phyloP scores from a whole-genome alignment of 805 yeast species.

The Kodamaea laetipori region DNA sequence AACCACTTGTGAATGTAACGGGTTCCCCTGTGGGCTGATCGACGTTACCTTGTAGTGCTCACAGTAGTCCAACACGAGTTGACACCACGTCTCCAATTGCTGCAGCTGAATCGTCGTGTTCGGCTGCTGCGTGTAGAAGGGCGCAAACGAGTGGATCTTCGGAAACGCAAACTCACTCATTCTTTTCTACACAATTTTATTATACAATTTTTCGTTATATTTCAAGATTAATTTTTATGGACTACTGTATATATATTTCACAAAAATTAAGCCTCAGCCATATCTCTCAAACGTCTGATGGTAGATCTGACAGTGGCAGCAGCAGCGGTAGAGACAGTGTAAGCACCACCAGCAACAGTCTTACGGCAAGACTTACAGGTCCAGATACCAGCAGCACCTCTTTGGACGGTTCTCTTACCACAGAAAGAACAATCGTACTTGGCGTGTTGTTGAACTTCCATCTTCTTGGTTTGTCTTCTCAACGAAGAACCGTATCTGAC shows the following conservation, averaged over 20 bases:
- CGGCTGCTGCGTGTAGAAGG: conserved; percentile 87
- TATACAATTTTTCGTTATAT: conserved; percentile 6
- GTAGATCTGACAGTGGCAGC: conserved; percentile 99
- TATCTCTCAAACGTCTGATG: conserved; percentile 99
- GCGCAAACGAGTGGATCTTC: conserved; percentile 69
- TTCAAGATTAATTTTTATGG: conserved; percentile 16
- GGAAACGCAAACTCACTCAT: conserved; percentile 35
- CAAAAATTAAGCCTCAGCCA: conserved; percentile 91
- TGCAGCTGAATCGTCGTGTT: conserved; percentile 75
- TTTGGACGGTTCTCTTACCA: conserved; percentile 97
- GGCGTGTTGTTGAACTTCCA: conserved; percentile 98
- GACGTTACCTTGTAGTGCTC: conserved; percentile 47
- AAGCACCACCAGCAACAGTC: conserved; percentile 99
- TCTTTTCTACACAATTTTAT: not conserved
- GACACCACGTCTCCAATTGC: conserved; percentile 79
- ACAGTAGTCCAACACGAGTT: conserved; percentile 63
- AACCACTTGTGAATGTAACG: conserved; percentile 28
- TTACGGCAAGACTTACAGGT: conserved; percentile 90
- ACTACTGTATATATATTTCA: conserved; percentile 9
- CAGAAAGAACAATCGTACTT: conserved; percentile 99
- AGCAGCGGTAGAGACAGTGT: conserved; percentile 98
- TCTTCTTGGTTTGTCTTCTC: conserved; percentile 99
- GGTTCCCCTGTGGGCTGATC: conserved; percentile 32
- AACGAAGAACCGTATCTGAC: conserved; percentile 99
- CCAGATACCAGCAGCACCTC: conserved; percentile 99